phyloP scores from a whole-genome alignment of 768 basidiomycete genomes.

The Mycena rebaudengoi region DNA sequence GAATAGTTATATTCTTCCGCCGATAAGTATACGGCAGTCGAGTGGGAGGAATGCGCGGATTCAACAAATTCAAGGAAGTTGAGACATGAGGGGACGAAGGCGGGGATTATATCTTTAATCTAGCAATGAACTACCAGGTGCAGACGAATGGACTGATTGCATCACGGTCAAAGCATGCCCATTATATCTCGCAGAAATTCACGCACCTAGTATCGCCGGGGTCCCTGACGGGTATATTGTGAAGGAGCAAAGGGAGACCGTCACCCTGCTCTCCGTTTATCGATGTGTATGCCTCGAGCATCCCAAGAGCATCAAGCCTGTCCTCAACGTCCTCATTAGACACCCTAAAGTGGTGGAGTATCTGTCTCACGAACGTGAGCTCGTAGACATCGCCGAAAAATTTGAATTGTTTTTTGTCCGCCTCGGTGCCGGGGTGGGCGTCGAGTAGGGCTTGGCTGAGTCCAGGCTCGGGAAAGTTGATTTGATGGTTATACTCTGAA shows the following conservation, averaged over 20 bases:
- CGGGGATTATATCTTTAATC: constrained; percentile 64
- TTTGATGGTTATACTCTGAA: too few species aligned
- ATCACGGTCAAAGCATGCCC: too few species aligned
- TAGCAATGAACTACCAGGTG: too few species aligned
- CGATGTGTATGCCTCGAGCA: too few species aligned
- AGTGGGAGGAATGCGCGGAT: constrained; percentile 89
- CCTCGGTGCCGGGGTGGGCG: not conserved
- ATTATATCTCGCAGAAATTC: too few species aligned
- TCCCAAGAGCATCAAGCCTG: not conserved
- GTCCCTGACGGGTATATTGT: too few species aligned
- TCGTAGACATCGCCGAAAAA: not conserved
- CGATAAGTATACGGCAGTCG: too few species aligned
- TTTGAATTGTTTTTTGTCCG: not conserved
- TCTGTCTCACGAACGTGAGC: not conserved
- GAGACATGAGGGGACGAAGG: constrained; percentile 55
- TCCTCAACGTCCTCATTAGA: not conserved
- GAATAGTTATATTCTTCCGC: too few species aligned
- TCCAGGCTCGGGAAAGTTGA: not conserved
- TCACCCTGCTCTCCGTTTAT: not conserved
- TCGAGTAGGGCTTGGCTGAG: not conserved
- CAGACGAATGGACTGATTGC: too few species aligned
- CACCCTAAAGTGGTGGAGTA: not conserved
- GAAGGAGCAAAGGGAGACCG: too few species aligned
- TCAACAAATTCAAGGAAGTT: constrained; percentile 93
- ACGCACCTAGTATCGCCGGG: too few species aligned